phyloP scores from a whole-genome alignment of 768 basidiomycete genomes.

The Boletus reticuloceps region DNA sequence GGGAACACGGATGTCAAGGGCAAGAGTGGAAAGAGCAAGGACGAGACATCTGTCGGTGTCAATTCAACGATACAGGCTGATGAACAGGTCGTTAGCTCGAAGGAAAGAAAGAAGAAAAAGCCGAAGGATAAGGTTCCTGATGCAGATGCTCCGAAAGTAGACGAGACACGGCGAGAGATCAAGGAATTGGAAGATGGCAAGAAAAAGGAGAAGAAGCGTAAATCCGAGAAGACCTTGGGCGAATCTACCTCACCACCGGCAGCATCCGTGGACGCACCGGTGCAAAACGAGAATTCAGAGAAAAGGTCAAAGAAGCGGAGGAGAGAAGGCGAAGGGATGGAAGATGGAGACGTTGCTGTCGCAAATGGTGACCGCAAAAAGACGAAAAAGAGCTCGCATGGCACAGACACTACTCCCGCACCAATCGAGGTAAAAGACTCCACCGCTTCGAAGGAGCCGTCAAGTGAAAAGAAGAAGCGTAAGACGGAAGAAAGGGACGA shows the following conservation, averaged over 20 bases:
- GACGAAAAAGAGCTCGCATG: constrained; percentile 20
- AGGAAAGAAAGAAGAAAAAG: constrained; percentile 17
- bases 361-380: constrained; percentile 23
- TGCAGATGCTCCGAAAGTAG: neutral
- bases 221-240: constrained; percentile 10
- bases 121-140: constrained; percentile 6
- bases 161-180: neutral
- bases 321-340: constrained; percentile 15
- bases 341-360: constrained; percentile 7
- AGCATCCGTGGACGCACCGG: constrained; percentile 5
- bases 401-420: constrained; percentile 1
- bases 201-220: constrained; percentile 19
- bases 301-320: constrained; percentile 37
- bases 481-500: constrained; percentile 15
- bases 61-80: neutral
- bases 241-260: constrained; percentile 19
- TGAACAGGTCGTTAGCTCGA: neutral
- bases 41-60: neutral
- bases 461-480: constrained; percentile 25
- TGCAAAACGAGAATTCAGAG: constrained; percentile 6
- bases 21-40: constrained; percentile 1
- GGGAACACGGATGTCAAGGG: neutral
- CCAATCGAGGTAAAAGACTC: constrained; percentile 14
- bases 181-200: constrained; percentile 3
- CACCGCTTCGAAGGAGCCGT: neutral